Conservation (phyloP, 768 basidiomycete genomes). For the Pulveroboletus sp. region DNA sequence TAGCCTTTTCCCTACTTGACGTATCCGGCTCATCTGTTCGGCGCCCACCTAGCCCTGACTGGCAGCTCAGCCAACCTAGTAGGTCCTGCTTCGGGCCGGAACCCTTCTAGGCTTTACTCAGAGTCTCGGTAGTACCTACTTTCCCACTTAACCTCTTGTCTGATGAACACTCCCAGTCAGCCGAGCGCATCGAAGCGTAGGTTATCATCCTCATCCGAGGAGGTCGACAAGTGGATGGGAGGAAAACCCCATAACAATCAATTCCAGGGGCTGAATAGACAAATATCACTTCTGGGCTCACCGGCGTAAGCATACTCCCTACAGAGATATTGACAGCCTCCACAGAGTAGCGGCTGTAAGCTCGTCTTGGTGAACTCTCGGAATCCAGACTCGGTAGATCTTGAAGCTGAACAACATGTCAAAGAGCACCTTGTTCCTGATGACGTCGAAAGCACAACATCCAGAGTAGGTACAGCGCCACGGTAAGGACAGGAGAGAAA, state of each 20-base stretch:
- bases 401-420: slow-evolving; percentile 52
- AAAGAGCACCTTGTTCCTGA: slow-evolving; percentile 50
- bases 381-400: slow-evolving; percentile 3
- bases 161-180: too few relatives aligned
- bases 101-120: too few relatives aligned
- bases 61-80: too few relatives aligned
- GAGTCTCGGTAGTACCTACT: too few relatives aligned
- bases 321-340: slow-evolving; percentile 70
- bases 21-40: too few relatives aligned
- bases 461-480: slow-evolving; percentile 18
- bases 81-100: too few relatives aligned
- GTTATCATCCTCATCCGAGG: background rate
- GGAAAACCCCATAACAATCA: slow-evolving; percentile 37
- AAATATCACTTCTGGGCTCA: slow-evolving; percentile 63
- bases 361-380: slow-evolving; percentile 45
- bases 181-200: too few relatives aligned
- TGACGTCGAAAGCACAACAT: slow-evolving; percentile 38
- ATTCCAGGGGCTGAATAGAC: slow-evolving; percentile 57
- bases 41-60: too few relatives aligned
- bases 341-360: slow-evolving; percentile 66
- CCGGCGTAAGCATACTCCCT: slow-evolving; percentile 73
- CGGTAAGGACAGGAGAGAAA: slow-evolving; percentile 34
- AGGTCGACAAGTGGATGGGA: slow-evolving; percentile 45
- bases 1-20: too few relatives aligned
- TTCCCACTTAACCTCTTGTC: too few relatives aligned